Conservation (phyloP, 208 protist genomes). For the Borovskyia barvae region DNA sequence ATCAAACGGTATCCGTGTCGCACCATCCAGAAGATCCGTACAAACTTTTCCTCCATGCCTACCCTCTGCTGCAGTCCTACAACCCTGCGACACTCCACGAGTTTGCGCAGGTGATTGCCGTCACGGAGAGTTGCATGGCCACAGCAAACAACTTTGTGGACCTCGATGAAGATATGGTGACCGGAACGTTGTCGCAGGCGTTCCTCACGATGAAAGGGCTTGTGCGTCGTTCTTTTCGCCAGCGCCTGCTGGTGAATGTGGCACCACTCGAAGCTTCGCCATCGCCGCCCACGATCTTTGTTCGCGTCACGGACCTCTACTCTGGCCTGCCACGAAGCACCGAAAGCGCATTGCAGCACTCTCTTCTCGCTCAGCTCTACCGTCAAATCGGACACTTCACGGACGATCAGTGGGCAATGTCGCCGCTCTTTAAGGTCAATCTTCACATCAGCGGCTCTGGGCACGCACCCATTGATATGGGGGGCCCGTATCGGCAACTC, state of each 20-base stretch:
- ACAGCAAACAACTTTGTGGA: slow-evolving; percentile 85
- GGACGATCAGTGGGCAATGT: slow-evolving; percentile 51
- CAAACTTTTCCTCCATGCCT: slow-evolving; percentile 38
- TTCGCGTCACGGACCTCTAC: slow-evolving; percentile 74
- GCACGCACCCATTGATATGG: slow-evolving; percentile 84
- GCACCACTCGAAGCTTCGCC: slow-evolving; percentile 47
- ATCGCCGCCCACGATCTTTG: slow-evolving; percentile 49
- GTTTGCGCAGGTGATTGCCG: slow-evolving; percentile 67
- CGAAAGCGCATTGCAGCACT: slow-evolving; percentile 76
- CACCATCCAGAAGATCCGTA: slow-evolving; percentile 25
- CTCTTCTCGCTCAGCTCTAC: slow-evolving; percentile 83
- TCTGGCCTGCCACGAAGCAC: slow-evolving; percentile 69
- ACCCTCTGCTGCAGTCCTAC: slow-evolving; percentile 47
- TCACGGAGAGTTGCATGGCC: slow-evolving; percentile 88
- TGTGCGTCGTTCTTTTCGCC: slow-evolving; percentile 75
- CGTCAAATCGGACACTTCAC: slow-evolving; percentile 81
- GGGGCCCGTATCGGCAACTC: slow-evolving; percentile 87
- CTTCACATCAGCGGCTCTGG: slow-evolving; percentile 74
- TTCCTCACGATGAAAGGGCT: slow-evolving; percentile 86
- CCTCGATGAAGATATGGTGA: slow-evolving; percentile 71
- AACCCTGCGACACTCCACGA: slow-evolving; percentile 28
- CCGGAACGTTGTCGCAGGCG: slow-evolving; percentile 56
- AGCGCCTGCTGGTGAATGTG: slow-evolving; percentile 72
- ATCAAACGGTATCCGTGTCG: slow-evolving; percentile 19
- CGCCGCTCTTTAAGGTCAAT: slow-evolving; percentile 83